Percentiles rank a stretch among this genome's conserved stretches.
Conservation (phyloP, 371 early-diverging fungal species). For the Massospora cicadina region DNA sequence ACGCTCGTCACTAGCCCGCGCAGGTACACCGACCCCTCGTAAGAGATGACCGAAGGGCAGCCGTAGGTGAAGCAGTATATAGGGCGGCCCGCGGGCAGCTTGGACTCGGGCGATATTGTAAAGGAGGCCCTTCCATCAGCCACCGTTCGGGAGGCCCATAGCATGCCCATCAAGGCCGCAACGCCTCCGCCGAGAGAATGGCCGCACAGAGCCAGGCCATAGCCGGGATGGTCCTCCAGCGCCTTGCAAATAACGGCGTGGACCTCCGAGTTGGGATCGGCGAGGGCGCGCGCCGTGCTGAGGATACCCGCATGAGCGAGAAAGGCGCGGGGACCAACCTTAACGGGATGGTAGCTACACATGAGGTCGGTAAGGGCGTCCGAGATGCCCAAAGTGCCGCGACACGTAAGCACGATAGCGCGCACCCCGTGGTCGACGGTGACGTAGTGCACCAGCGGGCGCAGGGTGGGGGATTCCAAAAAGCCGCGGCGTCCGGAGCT, state of each 20-base stretch:
- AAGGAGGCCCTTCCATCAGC: slow-evolving; percentile 22
- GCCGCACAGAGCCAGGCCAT: slow-evolving; percentile 60
- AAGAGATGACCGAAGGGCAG: slow-evolving; percentile 47
- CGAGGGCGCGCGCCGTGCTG: slow-evolving; percentile 45
- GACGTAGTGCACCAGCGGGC: slow-evolving; percentile 67
- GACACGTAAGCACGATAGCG: slow-evolving; percentile 64
- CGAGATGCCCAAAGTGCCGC: slow-evolving; percentile 76
- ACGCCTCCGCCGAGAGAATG: slow-evolving; percentile 72
- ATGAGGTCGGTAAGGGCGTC: slow-evolving; percentile 77
- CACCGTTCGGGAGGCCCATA: slow-evolving; percentile 32
- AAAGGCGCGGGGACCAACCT: slow-evolving; percentile 17
- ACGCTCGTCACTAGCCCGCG: slow-evolving; percentile 52
- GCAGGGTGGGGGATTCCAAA: slow-evolving; percentile 31
- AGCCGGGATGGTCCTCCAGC: slow-evolving; percentile 36
- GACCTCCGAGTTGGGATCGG: slow-evolving; percentile 39
- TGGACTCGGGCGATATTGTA: slow-evolving; percentile 38
- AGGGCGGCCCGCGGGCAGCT: slow-evolving; percentile 45
- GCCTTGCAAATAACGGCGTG: slow-evolving; percentile 43
- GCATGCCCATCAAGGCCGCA: slow-evolving; percentile 37
- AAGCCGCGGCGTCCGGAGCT: slow-evolving; percentile 16
- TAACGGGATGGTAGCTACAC: slow-evolving; percentile 23
- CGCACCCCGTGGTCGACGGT: slow-evolving; percentile 55
- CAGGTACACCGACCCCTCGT: slow-evolving; percentile 43
- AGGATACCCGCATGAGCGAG: slow-evolving; percentile 61
- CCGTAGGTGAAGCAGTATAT: slow-evolving; percentile 64